Base-by-base conservation (phyloP, 2,329 filamentous ascomycete genomes). In the Fusarium clavum region DNA sequence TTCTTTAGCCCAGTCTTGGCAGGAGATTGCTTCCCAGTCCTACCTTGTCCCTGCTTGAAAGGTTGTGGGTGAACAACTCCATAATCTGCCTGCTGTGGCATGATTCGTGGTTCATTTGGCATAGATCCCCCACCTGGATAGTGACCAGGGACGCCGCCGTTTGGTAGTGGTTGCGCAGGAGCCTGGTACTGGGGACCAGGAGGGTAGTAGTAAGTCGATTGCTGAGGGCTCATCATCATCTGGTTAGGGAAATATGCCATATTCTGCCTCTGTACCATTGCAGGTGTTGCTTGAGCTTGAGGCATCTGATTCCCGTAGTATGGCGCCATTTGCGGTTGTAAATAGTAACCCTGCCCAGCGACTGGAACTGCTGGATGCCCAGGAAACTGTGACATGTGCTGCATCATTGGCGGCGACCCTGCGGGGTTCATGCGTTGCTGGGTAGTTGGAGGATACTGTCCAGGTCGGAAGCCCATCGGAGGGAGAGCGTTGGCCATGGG, bases 201-300 rank as follows among this genome's bases (percentile, higher is more conserved):
- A 6, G 79, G 71, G 59, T 86, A 87, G 69, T 86, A 87, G 68
- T 83, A 86, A 3, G 75, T 77, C 18, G 80, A 74, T 59, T 84
- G 83, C 9, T 77, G 75, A 41, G 79, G 80, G 43, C 79, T 80
- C 78, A 84, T 80, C 60, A 84, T 77, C 63, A 84, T 73, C 24
- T 82, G 79, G 53, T 77, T 81, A 18, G 81, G 75, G 57, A 85
- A 86, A 70, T 82, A 87, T 27, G 77, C 76, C 72, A 84, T 74
- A 55, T 75, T 81, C 52, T 81, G 78, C 44, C 81, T 79, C 8
- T 77, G 75, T 16, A 81, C 70, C 55, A 83, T 73, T 59, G 77
- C 43, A 68, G 69, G 45, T 76, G 79, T 49, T 73, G 78, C 44
- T 80, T 82, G 68, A n/a, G 79, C 73, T 20, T 81, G 77, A 9